A percentile compares a stretch with the other conserved stretches of the same genome.
phyloP scores from a whole-genome alignment of 495 filamentous ascomycete species.

The Podospora comata region DNA sequence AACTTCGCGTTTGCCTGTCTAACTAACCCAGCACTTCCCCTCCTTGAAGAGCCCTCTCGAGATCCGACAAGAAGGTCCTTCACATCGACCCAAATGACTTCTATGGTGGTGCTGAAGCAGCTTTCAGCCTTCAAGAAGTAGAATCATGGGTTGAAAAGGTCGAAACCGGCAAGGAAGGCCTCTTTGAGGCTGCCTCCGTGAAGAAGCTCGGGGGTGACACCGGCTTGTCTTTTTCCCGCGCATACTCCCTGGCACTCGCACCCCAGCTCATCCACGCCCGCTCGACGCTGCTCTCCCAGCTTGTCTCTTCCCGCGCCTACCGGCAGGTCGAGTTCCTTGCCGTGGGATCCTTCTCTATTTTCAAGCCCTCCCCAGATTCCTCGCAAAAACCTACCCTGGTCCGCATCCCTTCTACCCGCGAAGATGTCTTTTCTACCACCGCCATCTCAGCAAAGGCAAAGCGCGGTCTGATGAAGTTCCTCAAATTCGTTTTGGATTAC shows the following conservation, averaged over 20 bases:
- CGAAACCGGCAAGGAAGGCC: constrained; percentile 10
- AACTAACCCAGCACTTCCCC: constrained; percentile 60
- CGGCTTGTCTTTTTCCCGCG: constrained; percentile 61
- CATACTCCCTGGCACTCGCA: constrained; percentile 79
- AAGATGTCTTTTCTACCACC: constrained; percentile 79
- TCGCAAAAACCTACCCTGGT: constrained; percentile 41
- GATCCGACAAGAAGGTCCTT: constrained; percentile 85
- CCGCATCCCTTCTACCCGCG: constrained; percentile 76
- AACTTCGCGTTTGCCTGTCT: constrained; percentile 40
- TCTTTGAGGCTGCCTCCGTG: constrained; percentile 30
- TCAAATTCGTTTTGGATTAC: constrained; percentile 70
- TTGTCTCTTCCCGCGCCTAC: constrained; percentile 85
- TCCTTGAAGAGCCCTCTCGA: constrained; percentile 76
- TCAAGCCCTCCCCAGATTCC: constrained; percentile 36
- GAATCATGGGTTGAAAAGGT: constrained; percentile 60
- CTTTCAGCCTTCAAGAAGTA: constrained; percentile 80
- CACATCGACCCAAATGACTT: constrained; percentile 84
- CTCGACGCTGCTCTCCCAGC: constrained; percentile 66
- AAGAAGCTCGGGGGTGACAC: constrained; percentile 25
- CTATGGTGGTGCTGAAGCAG: constrained; percentile 85
- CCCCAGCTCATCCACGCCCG: constrained; percentile 85
- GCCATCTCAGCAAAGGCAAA: constrained; percentile 71
- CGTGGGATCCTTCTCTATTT: constrained; percentile 91
- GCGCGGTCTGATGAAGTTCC: constrained; percentile 80
- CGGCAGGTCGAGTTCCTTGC: constrained; percentile 89